Conservation (phyloP, 1,284 basidiomycete genomes). For the Boletellus dicymbophilus region DNA sequence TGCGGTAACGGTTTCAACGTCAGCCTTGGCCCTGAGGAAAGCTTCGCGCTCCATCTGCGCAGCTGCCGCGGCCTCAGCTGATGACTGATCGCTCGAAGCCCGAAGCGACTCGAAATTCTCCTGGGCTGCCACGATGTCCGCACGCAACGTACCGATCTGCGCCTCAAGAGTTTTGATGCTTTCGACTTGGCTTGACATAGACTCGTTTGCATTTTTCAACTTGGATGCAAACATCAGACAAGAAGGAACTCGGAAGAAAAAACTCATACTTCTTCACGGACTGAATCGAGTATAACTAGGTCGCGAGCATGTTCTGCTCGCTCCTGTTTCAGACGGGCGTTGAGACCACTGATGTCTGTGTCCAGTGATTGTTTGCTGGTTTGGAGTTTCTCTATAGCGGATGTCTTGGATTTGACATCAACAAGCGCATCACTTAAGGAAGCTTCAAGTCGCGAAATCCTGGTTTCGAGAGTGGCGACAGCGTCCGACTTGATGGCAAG, state of each 20-base stretch:
- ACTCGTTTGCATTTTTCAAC: constrained; percentile 52
- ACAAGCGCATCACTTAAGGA: constrained; percentile 50
- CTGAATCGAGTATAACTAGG: constrained; percentile 38
- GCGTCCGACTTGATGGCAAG: constrained; percentile 52
- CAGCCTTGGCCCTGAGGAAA: constrained; percentile 61
- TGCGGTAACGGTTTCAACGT: constrained; percentile 56
- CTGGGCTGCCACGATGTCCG: constrained; percentile 51
- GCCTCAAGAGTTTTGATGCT: constrained; percentile 49
- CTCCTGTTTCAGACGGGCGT: constrained; percentile 42
- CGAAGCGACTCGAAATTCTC: constrained; percentile 55
- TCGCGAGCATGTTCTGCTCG: constrained; percentile 42
- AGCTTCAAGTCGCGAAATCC: constrained; percentile 49
- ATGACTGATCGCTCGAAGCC: constrained; percentile 44
- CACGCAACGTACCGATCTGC: constrained; percentile 53
- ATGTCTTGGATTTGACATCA: constrained; percentile 49
- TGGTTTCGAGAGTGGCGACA: constrained; percentile 51
- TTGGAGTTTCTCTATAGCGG: constrained; percentile 47
- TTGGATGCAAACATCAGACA: constrained; percentile 31
- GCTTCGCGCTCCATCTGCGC: constrained; percentile 64
- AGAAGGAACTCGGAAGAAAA: neutral
- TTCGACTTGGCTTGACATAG: constrained; percentile 42
- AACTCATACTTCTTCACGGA: constrained; percentile 51
- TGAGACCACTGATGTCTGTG: constrained; percentile 45
- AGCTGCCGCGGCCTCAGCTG: constrained; percentile 46
- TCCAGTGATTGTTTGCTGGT: constrained; percentile 50